phyloP scores from a whole-genome alignment of 345 rosid genomes.

The Erodium maritimum region DNA sequence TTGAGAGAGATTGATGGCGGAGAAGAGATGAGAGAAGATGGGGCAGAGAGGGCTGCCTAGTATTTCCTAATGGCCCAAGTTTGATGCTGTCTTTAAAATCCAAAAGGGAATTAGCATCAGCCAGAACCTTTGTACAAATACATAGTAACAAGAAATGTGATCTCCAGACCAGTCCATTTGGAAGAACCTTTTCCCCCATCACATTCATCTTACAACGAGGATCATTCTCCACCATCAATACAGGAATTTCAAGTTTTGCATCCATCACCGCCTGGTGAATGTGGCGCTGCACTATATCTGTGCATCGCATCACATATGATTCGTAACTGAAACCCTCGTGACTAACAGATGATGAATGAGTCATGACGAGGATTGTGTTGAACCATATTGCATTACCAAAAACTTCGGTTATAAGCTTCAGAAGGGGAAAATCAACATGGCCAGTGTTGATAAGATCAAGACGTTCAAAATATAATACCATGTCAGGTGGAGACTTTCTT shows the following conservation, averaged over 20 bases:
- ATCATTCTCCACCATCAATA: slow-evolving; percentile 77
- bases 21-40: slow-evolving; percentile 76
- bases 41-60: slow-evolving; percentile 72
- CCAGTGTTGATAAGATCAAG: slow-evolving; percentile 53
- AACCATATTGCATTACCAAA: slow-evolving; percentile 79
- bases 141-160: slow-evolving; percentile 57
- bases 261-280: slow-evolving; percentile 66
- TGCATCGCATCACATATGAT: slow-evolving; percentile 52
- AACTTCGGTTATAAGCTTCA: slow-evolving; percentile 66
- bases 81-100: slow-evolving; percentile 48
- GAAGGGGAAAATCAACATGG: slow-evolving; percentile 57
- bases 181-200: slow-evolving; percentile 66
- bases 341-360: slow-evolving; percentile 55
- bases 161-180: slow-evolving; percentile 76
- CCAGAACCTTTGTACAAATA: slow-evolving; percentile 62
- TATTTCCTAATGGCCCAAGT: slow-evolving; percentile 42
- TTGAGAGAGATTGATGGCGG: slow-evolving; percentile 36
- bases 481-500: slow-evolving; percentile 67
- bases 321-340: slow-evolving; percentile 70
- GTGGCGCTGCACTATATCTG: slow-evolving; percentile 58
- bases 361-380: slow-evolving; percentile 79
- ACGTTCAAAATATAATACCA: slow-evolving; percentile 74
- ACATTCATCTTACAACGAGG: slow-evolving; percentile 53
- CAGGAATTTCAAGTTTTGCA: slow-evolving; percentile 63
- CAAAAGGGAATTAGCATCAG: slow-evolving; percentile 54